Evolutionary conservation across 345 rosid genomes (phyloP), one percentile per base, ranked within the genome.

Genomic region (Eucalyptus erythrocorys): DNA sequence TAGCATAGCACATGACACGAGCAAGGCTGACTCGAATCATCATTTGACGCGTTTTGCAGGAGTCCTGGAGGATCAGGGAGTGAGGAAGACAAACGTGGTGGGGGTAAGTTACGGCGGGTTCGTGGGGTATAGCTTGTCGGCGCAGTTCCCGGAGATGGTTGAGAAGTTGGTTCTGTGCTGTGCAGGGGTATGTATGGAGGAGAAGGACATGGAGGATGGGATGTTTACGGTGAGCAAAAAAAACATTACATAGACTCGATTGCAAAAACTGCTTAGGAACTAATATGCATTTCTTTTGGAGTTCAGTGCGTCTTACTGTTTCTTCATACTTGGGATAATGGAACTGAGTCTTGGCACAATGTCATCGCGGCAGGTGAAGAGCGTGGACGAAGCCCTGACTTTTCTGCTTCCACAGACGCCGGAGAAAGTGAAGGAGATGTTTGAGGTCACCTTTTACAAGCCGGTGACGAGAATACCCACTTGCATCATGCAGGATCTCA

Each of bases 81-180:
- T 88, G 24, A 26, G 11, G 15, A 81, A 59, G 80, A 88, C 87
- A 82, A 89, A 53, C 21, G 34, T 90, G 51, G 89, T 87, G 19
- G 92, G 92, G 81, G 14, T 76, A 3, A 90, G 92, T 79, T 90
- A 90, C 43, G 92, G 92, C 4, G 90, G 90, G 12, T 87, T 90
- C 10, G 92, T 90, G 76, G 92, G 87, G 47, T 90, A 89, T 66
- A 87, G 87, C 80, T 37, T 90, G 88, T 89, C 89, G 1, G 89
- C 27, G n/a, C 87, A 89, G 87, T 87, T 80, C 59, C 89, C 89
- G 21, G 87, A 88, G 81, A 88, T 61, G 49, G 90, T 90, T 57
- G 92, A 90, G 81, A 80, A 86, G 87, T 40, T 88, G 85, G 90
- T 88, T 64, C 64, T 90, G 22, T 88, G 79, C 48, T 66, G 87